A percentile compares a stretch with the other conserved stretches of the same genome.
Evolutionary conservation across 2,329 filamentous ascomycete genomes (phyloP).

Genomic region (Trichoderma harzianum): DNA sequence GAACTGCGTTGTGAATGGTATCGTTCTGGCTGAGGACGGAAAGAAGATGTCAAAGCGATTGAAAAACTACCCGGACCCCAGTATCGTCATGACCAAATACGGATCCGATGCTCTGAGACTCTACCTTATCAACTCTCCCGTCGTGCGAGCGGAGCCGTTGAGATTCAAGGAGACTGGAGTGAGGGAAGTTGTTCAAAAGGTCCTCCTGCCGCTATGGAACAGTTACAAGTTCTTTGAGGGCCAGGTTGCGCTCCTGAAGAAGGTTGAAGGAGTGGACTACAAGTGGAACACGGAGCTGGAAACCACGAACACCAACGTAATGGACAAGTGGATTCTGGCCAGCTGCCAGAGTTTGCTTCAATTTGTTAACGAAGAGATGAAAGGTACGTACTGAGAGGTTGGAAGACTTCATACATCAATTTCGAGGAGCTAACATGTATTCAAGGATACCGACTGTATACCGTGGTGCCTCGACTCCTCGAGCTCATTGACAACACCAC

Average conservation of each 20-base stretch:
- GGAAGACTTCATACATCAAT: not conserved
- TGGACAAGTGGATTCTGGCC: conserved; percentile 94
- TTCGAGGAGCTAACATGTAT: not conserved
- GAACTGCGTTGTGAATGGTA: conserved; percentile 95
- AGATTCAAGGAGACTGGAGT: conserved; percentile 90
- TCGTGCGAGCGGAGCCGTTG: conserved; percentile 85
- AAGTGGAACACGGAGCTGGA: conserved; percentile 73
- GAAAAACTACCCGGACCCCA: conserved; percentile 93
- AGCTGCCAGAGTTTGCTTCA: conserved; percentile 86
- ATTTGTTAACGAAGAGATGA: conserved; percentile 93
- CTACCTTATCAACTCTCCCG: conserved; percentile 96
- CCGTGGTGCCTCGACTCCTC: conserved; percentile 81
- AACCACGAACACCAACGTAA: conserved; percentile 79
- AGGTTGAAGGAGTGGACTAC: conserved; percentile 74
- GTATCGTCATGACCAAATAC: conserved; percentile 78
- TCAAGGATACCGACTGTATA: conserved; percentile 73
- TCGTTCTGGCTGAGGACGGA: conserved; percentile 88
- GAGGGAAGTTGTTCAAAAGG: conserved; percentile 91
- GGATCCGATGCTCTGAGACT: conserved; percentile 88
- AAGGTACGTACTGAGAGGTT: conserved; percentile 48
- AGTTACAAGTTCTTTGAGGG: conserved; percentile 95
- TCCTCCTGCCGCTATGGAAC: conserved; percentile 90
- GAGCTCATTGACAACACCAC: conserved; percentile 88
- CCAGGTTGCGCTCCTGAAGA: conserved; percentile 81
- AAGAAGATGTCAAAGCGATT: conserved; percentile 99